phyloP scores from a whole-genome alignment of 805 yeast species.

The Candida adriatica region DNA sequence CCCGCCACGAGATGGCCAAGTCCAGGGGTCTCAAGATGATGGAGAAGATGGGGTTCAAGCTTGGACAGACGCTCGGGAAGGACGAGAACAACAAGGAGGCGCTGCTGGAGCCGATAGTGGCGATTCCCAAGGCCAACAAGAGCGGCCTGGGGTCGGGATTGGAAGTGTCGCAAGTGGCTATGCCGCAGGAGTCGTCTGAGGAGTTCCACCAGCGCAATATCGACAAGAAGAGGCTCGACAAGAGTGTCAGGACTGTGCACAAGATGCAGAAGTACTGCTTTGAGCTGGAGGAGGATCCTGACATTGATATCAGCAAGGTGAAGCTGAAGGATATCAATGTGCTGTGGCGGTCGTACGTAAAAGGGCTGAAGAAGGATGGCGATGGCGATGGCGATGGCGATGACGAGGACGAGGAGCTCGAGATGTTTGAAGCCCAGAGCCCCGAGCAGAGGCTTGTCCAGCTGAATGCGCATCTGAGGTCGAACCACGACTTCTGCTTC shows the following conservation, averaged over 20 bases:
- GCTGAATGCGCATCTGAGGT: conserved; percentile 34
- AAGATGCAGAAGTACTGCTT: conserved; percentile 36
- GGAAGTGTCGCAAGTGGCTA: neutral
- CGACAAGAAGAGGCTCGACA: conserved; percentile 9
- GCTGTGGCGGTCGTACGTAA: conserved; percentile 36
- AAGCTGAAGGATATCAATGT: conserved; percentile 30
- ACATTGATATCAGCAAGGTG: conserved; percentile 16
- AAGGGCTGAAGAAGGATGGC: conserved; percentile 6
- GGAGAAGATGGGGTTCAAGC: conserved; percentile 52
- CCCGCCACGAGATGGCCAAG: conserved; percentile 13
- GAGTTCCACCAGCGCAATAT: conserved; percentile 18
- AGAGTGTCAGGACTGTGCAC: conserved; percentile 13
- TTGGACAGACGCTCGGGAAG: conserved; percentile 40
- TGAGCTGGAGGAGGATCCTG: conserved; percentile 31
- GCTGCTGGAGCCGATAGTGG: conserved; percentile 27
- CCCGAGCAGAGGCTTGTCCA: conserved; percentile 25
- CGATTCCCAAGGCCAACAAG: conserved; percentile 13
- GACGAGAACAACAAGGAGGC: conserved; percentile 18
- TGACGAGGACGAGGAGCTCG: conserved; percentile 23
- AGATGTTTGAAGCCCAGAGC: conserved; percentile 22
- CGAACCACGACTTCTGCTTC: conserved; percentile 37
- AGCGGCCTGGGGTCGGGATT: conserved; percentile 18
- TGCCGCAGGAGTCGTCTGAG: conserved; percentile 8
- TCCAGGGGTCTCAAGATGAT: conserved; percentile 45
- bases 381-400: conserved; percentile 7